Base-by-base conservation (phyloP, 805 yeast species). In the Lachancea dasiensis region DNA sequence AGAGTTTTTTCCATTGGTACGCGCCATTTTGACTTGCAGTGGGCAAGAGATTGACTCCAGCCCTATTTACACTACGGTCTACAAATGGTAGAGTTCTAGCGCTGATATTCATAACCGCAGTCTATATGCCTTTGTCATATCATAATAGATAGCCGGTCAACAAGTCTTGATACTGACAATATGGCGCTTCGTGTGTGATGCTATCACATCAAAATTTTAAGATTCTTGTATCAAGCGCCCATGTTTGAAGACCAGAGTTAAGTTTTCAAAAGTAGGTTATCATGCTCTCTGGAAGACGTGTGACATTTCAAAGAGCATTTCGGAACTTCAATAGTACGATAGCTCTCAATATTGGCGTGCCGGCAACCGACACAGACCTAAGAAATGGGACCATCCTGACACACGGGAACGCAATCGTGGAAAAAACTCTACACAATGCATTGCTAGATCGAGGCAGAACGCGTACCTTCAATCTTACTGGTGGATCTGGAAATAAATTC, bases 311-410 rank as follows among this genome's bases (percentile, higher is more conserved):
- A 14, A 7, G 13, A 20, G 33, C 43, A 23, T 29, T 43, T 11
- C 42, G 36, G 27, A 46, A 36, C 13, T 40, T 39, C 36, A 39
- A 31, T 34, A 47, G 48, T 29, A 38, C 46, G 24, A 30, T 47
- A 11, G 27, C 45, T 9, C 15, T 42, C 21, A 20, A 11, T 18
- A 20, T 18, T 11, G 18, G 18, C 9, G 7, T 10, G 4, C 3
- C 26, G 4, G 15, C 14, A 20, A 26, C 18, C 2, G 31, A 21
- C 10, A 19, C 20, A 8, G 27, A 13, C 15, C 11, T 19, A 6
- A 27, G 19, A 18, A 6, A 23, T 5, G 33, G 16, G 17, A 15
- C 31, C n/a, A n/a, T n/a, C n/a, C n/a, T n/a, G n/a, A n/a, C n/a
- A n/a, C n/a, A n/a, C n/a, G n/a, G n/a, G n/a, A n/a, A n/a, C n/a